Evolutionary conservation across 2,329 filamentous ascomycete species (phyloP).

Genomic region (Diaporthe caulivora): DNA sequence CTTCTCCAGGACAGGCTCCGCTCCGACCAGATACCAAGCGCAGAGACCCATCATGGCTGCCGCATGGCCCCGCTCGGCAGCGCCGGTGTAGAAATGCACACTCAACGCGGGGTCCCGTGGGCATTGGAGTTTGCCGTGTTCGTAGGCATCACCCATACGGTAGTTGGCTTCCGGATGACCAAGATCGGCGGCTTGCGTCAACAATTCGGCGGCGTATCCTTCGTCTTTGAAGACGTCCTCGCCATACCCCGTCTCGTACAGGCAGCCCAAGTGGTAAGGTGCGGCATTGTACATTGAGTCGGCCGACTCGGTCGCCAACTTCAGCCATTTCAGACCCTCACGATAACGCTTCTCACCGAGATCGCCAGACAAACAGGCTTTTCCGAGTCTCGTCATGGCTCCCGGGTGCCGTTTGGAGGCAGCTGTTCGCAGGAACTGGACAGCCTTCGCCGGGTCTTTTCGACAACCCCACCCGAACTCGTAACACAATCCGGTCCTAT

Average conservation of each 20-base stretch:
- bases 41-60: conserved; percentile 98
- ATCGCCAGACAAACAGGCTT: conserved; percentile 90
- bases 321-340: conserved; percentile 96
- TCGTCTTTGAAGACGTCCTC: conserved; percentile 94
- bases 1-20: conserved; percentile 90
- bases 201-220: conserved; percentile 90
- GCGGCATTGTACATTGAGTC: conserved; percentile 93
- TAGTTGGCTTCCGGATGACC: conserved; percentile 89
- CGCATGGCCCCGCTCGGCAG: conserved; percentile 85
- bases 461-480: conserved; percentile 98
- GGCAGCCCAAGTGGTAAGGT: conserved; percentile 87
- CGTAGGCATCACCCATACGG: conserved; percentile 95
- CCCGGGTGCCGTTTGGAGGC: conserved; percentile 96
- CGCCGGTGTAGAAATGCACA: conserved; percentile 96
- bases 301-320: conserved; percentile 89
- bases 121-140: conserved; percentile 89
- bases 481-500: conserved; percentile 93
- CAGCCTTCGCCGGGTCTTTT: conserved; percentile 89
- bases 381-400: conserved; percentile 91
- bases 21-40: conserved; percentile 98
- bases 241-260: conserved; percentile 94
- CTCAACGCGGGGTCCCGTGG: conserved; percentile 92
- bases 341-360: conserved; percentile 88
- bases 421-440: conserved; percentile 91
- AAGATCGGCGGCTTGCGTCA: conserved; percentile 93